Percentiles rank a stretch among this genome's conserved stretches.
These are phyloP conservation scores for Yarrowia keelungensis DNA, from an alignment of 805 yeast species.

Conservation along the genomic window DNA sequence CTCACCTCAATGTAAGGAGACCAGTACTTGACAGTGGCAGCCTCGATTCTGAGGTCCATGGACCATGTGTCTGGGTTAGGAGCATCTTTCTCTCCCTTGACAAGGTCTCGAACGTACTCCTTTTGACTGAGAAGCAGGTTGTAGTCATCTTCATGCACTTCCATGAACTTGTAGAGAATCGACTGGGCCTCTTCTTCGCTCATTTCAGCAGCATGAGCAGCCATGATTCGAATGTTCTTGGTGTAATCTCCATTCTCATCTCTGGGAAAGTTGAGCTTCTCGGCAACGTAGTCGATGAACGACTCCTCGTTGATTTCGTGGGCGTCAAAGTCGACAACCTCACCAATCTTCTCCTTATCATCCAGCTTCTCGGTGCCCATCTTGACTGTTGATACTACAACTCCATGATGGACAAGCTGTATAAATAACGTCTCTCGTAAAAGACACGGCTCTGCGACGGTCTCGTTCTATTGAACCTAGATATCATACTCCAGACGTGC, in stretches of 20 bases:
- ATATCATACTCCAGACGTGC: background rate
- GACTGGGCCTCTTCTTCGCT: background rate
- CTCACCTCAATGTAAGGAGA: constrained; percentile 74
- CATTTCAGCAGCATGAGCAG: constrained; percentile 2
- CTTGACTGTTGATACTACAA: no score
- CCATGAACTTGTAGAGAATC: background rate
- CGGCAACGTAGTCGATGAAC: constrained; percentile 1
- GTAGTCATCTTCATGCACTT: background rate
- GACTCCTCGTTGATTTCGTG: background rate
- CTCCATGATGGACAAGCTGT: no score
- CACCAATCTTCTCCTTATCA: background rate
- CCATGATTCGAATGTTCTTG: background rate
- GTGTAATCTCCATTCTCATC: background rate
- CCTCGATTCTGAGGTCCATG: background rate
- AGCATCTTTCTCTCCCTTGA: background rate
- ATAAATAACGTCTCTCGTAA: no score
- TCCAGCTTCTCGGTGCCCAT: background rate
- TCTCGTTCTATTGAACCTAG: background rate
- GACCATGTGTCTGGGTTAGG: background rate
- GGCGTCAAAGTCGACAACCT: background rate
- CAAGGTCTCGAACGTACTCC: background rate
- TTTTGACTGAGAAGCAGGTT: background rate
- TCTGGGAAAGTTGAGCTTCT: constrained; percentile 2
- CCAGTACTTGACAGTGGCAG: constrained; percentile 3
- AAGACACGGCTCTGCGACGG: background rate